Evolutionary conservation across 2,329 filamentous ascomycete species (phyloP).

Genomic region (Paecilomyces dactylethromorphus): DNA sequence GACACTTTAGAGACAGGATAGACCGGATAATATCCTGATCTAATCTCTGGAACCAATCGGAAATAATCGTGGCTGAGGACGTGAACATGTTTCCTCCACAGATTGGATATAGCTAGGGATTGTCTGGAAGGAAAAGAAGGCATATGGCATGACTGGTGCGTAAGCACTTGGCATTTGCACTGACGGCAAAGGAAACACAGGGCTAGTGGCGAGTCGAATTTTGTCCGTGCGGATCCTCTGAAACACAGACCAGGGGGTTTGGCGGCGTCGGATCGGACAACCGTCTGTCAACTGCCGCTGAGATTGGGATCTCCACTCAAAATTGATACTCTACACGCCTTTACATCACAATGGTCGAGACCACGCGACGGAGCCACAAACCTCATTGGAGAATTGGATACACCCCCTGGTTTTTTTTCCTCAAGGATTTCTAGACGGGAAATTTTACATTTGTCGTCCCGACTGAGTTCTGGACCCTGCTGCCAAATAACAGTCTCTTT

Average conservation of each 20-base stretch:
- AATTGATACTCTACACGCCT: slow-evolving; percentile 1
- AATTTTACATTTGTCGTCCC: not conserved
- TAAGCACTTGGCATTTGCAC: not conserved
- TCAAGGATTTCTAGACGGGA: not conserved
- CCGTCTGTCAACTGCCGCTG: not conserved
- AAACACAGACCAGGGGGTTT: not conserved
- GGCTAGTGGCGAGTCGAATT: not conserved
- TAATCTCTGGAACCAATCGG: not conserved
- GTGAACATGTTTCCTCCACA: not conserved
- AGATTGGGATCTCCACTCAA: not conserved
- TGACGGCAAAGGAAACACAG: not conserved
- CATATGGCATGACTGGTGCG: not conserved
- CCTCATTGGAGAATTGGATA: not conserved
- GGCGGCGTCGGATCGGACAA: slow-evolving; percentile 8
- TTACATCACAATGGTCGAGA: not conserved
- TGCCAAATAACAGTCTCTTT: not conserved
- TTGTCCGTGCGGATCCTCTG: not conserved
- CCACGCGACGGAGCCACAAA: not conserved
- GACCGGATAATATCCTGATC: not conserved
- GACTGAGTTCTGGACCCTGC: not conserved
- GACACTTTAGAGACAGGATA: too few species aligned
- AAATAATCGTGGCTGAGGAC: not conserved
- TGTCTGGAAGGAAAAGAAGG: not conserved
- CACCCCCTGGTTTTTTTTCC: not conserved
- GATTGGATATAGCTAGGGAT: not conserved